Conservation (phyloP, 83 land plant species). For the Larix sibirica region DNA sequence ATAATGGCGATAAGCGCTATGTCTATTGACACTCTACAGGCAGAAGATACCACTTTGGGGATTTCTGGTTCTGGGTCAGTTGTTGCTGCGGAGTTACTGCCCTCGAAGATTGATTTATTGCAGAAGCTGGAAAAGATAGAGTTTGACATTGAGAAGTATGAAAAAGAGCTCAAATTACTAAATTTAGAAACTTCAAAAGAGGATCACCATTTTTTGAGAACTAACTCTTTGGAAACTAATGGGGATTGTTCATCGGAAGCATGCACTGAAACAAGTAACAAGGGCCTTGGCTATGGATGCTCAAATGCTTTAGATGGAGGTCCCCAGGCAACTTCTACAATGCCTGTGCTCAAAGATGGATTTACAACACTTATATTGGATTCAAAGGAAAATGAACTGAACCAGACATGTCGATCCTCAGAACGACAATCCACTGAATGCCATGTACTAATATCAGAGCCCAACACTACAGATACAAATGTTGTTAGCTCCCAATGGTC, state of each 20-base stretch:
- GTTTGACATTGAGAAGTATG: constrained; percentile 55
- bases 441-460: neutral
- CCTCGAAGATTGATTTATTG: constrained; percentile 35
- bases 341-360: neutral
- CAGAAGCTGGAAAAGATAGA: constrained; percentile 61
- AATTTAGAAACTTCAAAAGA: constrained; percentile 5
- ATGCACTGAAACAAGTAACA: neutral
- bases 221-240: neutral
- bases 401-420: neutral
- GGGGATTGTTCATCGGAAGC: neutral
- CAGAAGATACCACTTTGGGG: constrained; percentile 35
- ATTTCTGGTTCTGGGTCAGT: constrained; percentile 37
- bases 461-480: neutral
- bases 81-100: constrained; percentile 34
- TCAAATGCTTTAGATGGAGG: neutral
- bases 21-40: constrained; percentile 27
- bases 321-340: neutral
- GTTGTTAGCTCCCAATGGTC: neutral
- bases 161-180: constrained; percentile 55
- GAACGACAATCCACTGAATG: neutral
- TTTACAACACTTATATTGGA: neutral
- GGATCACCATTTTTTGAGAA: too few species aligned
- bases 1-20: constrained; percentile 18
- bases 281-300: neutral
- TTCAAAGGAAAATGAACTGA: neutral